Conservation (phyloP, 176 grass and related monocot genomes). For the Bothriochloa decipiens region DNA sequence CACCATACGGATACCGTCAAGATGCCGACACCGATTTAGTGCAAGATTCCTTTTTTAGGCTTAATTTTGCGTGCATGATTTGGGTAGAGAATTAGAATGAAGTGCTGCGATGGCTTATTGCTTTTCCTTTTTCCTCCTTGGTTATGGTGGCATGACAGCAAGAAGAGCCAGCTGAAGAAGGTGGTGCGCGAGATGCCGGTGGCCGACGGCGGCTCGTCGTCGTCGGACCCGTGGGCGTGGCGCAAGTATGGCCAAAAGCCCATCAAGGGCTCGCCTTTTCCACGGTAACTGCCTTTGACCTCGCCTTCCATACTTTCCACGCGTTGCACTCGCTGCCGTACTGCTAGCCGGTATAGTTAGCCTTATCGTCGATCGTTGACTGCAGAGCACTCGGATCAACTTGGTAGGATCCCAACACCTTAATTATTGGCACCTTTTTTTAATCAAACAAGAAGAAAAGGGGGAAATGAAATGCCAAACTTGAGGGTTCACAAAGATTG, state of each 20-base stretch:
- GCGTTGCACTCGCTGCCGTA: background rate
- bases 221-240: constrained; percentile 94
- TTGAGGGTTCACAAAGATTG: background rate
- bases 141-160: constrained; percentile 39
- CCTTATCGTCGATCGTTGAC: constrained; percentile 23
- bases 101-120: background rate
- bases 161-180: constrained; percentile 91
- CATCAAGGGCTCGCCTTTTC: constrained; percentile 98
- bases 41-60: background rate
- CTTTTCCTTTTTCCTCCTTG: background rate
- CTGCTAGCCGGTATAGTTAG: background rate
- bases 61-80: background rate
- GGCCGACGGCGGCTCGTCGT: constrained; percentile 64
- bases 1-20: background rate
- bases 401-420: background rate
- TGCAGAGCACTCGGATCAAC: background rate
- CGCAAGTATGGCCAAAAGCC: constrained; percentile 99
- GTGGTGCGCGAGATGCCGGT: constrained; percentile 82
- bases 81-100: background rate
- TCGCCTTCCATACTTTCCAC: constrained; percentile 20
- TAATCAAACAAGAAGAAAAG: background rate
- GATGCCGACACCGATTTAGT: background rate
- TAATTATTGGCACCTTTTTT: background rate
- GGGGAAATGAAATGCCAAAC: background rate
- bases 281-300: constrained; percentile 59